Percentiles rank a stretch among this genome's conserved stretches.
phyloP scores from a whole-genome alignment of 768 basidiomycete species.

The Leucosporidium scottii region DNA sequence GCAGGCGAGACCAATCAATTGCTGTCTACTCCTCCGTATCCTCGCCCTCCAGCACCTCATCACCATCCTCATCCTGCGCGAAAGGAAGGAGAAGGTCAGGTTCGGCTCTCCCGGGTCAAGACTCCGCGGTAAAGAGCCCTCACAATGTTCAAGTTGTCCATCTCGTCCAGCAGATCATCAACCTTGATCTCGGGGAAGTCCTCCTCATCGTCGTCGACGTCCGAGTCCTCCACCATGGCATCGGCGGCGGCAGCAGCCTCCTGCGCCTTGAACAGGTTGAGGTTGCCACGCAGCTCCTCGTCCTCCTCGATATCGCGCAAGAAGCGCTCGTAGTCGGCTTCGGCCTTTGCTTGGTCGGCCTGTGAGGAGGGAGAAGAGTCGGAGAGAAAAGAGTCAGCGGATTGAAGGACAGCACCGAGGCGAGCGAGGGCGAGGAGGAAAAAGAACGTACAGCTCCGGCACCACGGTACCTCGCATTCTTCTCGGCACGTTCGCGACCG shows the following conservation, averaged over 20 bases:
- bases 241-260: slow-evolving; percentile 1
- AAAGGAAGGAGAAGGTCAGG: no score
- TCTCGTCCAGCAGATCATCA: slow-evolving; percentile 26
- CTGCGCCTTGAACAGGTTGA: slow-evolving; percentile 75
- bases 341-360: slow-evolving; percentile 59
- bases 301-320: slow-evolving; percentile 90
- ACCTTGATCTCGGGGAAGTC: slow-evolving; percentile 31
- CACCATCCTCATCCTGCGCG: no score
- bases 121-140: neutral
- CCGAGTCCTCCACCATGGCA: slow-evolving; percentile 20
- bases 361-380: neutral
- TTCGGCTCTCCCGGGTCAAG: no score
- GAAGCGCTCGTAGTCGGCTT: slow-evolving; percentile 95
- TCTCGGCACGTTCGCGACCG: slow-evolving; percentile 23
- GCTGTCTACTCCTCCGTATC: no score
- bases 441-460: slow-evolving; percentile 2
- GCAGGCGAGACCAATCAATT: no score
- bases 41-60: no score
- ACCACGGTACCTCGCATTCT: slow-evolving; percentile 18
- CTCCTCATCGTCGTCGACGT: slow-evolving; percentile 25
- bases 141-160: slow-evolving; percentile 9
- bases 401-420: neutral
- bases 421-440: no score
- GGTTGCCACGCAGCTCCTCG: slow-evolving; percentile 73
- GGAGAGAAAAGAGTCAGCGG: neutral